A percentile compares a stretch with the other conserved stretches of the same genome.
Conservation (phyloP, 2,329 filamentous ascomycete species). For the Chaetomium strumarium region DNA sequence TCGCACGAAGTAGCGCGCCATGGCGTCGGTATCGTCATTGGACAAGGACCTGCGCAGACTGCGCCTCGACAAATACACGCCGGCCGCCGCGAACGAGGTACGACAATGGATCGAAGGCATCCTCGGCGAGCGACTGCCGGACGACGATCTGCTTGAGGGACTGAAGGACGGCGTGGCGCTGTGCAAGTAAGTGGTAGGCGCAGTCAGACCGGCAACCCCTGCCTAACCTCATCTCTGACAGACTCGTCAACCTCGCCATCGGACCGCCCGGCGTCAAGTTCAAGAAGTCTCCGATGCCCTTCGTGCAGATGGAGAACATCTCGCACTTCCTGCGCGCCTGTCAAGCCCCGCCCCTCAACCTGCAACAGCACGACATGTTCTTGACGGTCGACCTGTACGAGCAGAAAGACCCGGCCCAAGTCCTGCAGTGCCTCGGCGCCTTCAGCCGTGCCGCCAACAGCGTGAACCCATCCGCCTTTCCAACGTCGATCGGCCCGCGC, state of each 20-base stretch:
- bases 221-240: conserved; percentile 31
- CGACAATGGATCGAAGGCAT: conserved; percentile 79
- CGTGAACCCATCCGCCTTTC: conserved; percentile 68
- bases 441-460: conserved; percentile 83
- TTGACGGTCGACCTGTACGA: conserved; percentile 96
- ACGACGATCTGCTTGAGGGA: conserved; percentile 73
- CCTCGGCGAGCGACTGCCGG: conserved; percentile 65
- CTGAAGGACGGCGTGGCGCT: conserved; percentile 88
- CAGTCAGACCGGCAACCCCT: background rate
- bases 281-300: conserved; percentile 91
- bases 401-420: conserved; percentile 90
- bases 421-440: conserved; percentile 83
- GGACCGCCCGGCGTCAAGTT: conserved; percentile 77
- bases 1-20: conserved; percentile 33
- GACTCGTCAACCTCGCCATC: conserved; percentile 73
- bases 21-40: conserved; percentile 90
- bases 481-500: conserved; percentile 69
- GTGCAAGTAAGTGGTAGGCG: conserved; percentile 65
- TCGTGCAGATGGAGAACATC: conserved; percentile 99
- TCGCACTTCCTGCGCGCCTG: conserved; percentile 89
- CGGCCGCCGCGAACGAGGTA: conserved; percentile 79
- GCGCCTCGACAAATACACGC: conserved; percentile 89
- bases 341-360: conserved; percentile 74
- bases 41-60: conserved; percentile 93
- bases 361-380: conserved; percentile 92